Conservation (phyloP, 495 filamentous ascomycete genomes). For the Tuber microsphaerosporum region DNA sequence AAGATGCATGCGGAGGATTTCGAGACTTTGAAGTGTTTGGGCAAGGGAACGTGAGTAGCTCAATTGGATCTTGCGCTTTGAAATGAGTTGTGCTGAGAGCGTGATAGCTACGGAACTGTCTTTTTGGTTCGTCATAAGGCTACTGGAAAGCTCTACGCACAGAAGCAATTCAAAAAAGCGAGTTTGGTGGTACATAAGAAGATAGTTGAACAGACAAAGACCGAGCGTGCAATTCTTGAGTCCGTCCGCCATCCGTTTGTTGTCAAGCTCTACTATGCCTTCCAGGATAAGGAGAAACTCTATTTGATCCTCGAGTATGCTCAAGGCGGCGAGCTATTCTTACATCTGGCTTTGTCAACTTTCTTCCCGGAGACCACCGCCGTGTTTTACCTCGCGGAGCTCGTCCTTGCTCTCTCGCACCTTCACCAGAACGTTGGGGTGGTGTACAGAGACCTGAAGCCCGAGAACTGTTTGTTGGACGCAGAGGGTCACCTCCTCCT, state of each 20-base stretch:
- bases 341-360: constrained; percentile 75
- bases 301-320: constrained; percentile 98
- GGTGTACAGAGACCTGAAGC: constrained; percentile 93
- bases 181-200: constrained; percentile 86
- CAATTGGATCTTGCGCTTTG: neutral
- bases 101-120: constrained; percentile 68
- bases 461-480: constrained; percentile 94
- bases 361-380: constrained; percentile 85
- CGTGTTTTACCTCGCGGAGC: constrained; percentile 96
- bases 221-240: constrained; percentile 87
- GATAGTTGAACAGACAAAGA: constrained; percentile 91
- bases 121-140: constrained; percentile 77
- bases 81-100: constrained; percentile 8
- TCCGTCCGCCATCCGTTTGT: constrained; percentile 93
- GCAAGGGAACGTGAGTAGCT: constrained; percentile 63
- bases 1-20: constrained; percentile 94
- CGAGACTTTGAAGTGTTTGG: constrained; percentile 83
- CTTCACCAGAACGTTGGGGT: constrained; percentile 87
- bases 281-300: constrained; percentile 95
- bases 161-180: constrained; percentile 98
- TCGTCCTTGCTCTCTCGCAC: constrained; percentile 87
- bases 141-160: constrained; percentile 85
- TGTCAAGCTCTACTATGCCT: constrained; percentile 95
- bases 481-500: constrained; percentile 83
- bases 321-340: constrained; percentile 92